These are phyloP conservation scores for Tricholoma terreum DNA, from an alignment of 768 basidiomycete species.

Conservation along the genomic window DNA sequence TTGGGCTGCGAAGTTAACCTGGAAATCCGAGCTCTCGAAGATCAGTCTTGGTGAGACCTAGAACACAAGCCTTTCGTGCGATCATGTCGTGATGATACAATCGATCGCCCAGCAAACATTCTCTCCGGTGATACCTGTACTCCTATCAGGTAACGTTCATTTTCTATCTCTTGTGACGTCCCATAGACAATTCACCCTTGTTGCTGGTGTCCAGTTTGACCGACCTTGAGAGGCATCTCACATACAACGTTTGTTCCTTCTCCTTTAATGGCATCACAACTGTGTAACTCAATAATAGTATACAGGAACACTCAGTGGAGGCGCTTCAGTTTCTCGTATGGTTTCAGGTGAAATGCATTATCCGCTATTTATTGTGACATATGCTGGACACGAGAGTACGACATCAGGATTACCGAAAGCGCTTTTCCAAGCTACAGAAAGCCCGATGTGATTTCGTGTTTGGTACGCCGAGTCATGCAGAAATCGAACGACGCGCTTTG, in stretches of 20 bases:
- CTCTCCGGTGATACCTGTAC: constrained; percentile 38
- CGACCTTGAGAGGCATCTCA: constrained; percentile 25
- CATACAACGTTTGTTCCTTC: constrained; percentile 22
- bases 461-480: constrained; percentile 2
- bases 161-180: constrained; percentile 1
- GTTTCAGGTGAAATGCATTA: constrained; percentile 25
- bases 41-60: constrained; percentile 20
- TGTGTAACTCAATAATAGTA: constrained; percentile 15
- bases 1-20: constrained; percentile 20
- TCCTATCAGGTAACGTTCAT: constrained; percentile 30
- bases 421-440: constrained; percentile 28
- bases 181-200: background rate
- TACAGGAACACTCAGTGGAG: constrained; percentile 29
- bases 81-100: constrained; percentile 8
- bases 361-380: background rate
- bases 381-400: constrained; percentile 3
- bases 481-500: constrained; percentile 7
- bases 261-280: constrained; percentile 17
- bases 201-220: constrained; percentile 29
- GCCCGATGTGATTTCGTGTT: constrained; percentile 21
- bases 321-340: constrained; percentile 36
- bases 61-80: background rate
- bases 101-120: constrained; percentile 23
- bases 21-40: constrained; percentile 20
- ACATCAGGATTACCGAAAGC: constrained; percentile 33